These are phyloP conservation scores for Straminergon stramineum DNA, from an alignment of 225 moss, liverwort and hornwort genomes.

Conservation along the genomic window DNA sequence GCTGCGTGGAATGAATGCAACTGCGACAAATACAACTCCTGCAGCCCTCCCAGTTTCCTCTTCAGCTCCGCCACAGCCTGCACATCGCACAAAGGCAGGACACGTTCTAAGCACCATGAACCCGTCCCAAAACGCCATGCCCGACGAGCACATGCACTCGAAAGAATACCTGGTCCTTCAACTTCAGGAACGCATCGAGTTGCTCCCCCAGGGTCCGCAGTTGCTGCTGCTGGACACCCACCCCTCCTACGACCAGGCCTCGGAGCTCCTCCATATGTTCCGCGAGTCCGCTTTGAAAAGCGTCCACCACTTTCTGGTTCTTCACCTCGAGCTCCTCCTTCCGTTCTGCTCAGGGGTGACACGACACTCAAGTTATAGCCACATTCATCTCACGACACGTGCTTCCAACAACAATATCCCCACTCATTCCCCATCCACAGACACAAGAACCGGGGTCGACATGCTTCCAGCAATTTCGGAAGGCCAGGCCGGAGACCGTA, in stretches of 20 bases:
- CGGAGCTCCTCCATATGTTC: slow-evolving; percentile 64
- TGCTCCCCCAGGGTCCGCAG: slow-evolving; percentile 63
- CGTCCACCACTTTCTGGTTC: slow-evolving; percentile 58
- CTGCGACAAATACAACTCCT: slow-evolving; percentile 43
- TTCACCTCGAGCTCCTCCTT: slow-evolving; percentile 63
- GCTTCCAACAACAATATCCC: not conserved
- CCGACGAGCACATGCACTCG: not conserved
- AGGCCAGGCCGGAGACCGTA: not conserved
- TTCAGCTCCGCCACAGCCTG: slow-evolving; percentile 66
- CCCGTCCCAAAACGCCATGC: too few relatives aligned
- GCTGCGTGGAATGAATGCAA: slow-evolving; percentile 42
- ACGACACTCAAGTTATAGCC: not conserved
- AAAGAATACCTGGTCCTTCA: slow-evolving; percentile 51
- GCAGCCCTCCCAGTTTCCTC: slow-evolving; percentile 41
- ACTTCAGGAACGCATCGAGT: slow-evolving; percentile 42
- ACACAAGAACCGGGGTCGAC: not conserved
- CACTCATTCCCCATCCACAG: not conserved
- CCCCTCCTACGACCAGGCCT: slow-evolving; percentile 50
- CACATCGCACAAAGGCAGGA: not conserved
- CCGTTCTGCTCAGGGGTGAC: slow-evolving; percentile 40
- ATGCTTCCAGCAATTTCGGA: not conserved
- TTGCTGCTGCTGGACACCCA: slow-evolving; percentile 65
- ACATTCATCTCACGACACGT: not conserved
- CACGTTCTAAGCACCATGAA: not conserved
- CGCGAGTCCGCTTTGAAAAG: slow-evolving; percentile 46